Evolutionary conservation across 345 rosid genomes (phyloP).

Genomic region (Nasturtium officinale): DNA sequence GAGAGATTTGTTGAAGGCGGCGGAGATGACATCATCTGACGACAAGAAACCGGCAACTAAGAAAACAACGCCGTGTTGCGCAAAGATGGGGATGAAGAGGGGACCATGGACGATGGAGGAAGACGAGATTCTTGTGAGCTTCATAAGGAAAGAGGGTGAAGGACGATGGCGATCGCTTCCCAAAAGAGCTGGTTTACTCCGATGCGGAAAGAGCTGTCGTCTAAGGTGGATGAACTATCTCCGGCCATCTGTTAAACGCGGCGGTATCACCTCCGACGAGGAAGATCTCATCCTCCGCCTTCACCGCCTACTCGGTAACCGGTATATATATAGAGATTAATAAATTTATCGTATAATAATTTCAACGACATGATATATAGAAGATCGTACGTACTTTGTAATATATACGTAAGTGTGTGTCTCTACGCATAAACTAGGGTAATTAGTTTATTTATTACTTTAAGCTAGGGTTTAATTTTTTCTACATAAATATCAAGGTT

Average conservation of each 20-base stretch:
- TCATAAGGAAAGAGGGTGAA: constrained; percentile 72
- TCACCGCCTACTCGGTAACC: constrained; percentile 73
- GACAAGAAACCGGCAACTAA: constrained; percentile 6
- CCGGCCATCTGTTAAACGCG: constrained; percentile 77
- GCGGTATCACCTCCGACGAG: constrained; percentile 76
- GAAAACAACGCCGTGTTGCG: constrained; percentile 65
- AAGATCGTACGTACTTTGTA: neutral
- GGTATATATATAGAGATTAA: constrained; percentile 40
- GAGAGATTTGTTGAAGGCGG: constrained; percentile 11
- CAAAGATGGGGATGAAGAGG: constrained; percentile 70
- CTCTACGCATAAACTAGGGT: constrained; percentile 1
- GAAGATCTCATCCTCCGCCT: constrained; percentile 96
- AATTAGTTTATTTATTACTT: neutral
- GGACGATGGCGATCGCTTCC: constrained; percentile 88
- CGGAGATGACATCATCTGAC: constrained; percentile 21
- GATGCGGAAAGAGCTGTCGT: constrained; percentile 91
- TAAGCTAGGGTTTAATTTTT: constrained; percentile 20
- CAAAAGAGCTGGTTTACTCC: constrained; percentile 75
- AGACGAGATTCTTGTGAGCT: constrained; percentile 63
- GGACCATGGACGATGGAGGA: constrained; percentile 95
- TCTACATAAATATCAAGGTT: constrained; percentile 11
- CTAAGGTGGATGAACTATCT: constrained; percentile 96
- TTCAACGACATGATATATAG: neutral
- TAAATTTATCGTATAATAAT: neutral
- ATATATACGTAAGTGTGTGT: neutral